Conservation (phyloP, 2,329 filamentous ascomycete species). For the Penicillium freii region DNA sequence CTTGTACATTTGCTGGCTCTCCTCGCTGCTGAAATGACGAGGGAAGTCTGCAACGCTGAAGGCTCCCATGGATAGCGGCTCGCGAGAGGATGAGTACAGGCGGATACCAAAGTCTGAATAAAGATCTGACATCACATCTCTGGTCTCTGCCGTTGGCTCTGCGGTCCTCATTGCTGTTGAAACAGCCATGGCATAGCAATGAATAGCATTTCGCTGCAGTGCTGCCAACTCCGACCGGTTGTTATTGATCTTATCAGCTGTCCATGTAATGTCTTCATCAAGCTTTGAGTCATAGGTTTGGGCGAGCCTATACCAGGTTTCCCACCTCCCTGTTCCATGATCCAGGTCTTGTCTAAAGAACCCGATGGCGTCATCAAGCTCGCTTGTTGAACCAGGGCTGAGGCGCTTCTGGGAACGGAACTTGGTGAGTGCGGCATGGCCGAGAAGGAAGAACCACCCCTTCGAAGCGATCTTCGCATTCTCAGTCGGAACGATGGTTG, state of each 20-base stretch:
- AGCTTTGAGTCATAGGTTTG: slow-evolving; percentile 86
- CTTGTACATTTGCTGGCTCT: slow-evolving; percentile 56
- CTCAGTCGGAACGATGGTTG: slow-evolving; percentile 67
- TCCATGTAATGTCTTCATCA: slow-evolving; percentile 84
- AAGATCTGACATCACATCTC: slow-evolving; percentile 61
- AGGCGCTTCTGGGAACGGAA: slow-evolving; percentile 78
- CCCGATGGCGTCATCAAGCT: slow-evolving; percentile 75
- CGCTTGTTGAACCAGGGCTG: slow-evolving; percentile 75
- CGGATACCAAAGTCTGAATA: slow-evolving; percentile 68
- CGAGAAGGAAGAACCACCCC: slow-evolving; percentile 90
- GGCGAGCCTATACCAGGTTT: slow-evolving; percentile 84
- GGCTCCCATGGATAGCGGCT: slow-evolving; percentile 66
- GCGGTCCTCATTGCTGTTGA: slow-evolving; percentile 59
- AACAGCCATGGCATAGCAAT: slow-evolving; percentile 73
- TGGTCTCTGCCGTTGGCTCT: slow-evolving; percentile 54
- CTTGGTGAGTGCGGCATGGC: slow-evolving; percentile 82
- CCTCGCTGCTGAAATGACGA: slow-evolving; percentile 58
- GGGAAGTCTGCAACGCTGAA: slow-evolving; percentile 63
- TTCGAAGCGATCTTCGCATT: slow-evolving; percentile 69
- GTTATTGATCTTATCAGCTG: slow-evolving; percentile 86
- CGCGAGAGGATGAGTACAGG: slow-evolving; percentile 66
- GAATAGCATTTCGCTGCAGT: slow-evolving; percentile 75
- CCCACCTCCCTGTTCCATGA: slow-evolving; percentile 78
- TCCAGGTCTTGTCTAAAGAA: slow-evolving; percentile 81
- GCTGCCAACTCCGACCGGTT: slow-evolving; percentile 70